Evolutionary conservation across 441 rosid genomes (phyloP), one percentile per base, ranked within the genome.

Genomic region (Dalechampia spathulata): DNA sequence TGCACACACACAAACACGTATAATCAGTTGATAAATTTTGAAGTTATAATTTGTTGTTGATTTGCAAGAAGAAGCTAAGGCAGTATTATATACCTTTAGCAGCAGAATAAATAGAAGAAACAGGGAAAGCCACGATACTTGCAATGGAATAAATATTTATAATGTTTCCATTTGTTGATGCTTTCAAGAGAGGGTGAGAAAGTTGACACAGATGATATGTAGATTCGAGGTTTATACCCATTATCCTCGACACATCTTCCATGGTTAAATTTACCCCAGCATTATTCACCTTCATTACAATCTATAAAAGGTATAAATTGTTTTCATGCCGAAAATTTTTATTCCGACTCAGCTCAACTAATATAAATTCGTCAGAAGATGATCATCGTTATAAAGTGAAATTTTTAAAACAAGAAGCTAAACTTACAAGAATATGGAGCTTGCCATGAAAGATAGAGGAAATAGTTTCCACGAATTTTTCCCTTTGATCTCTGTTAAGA

Each of bases 61-160:
- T n/a, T n/a, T n/a, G n/a, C n/a, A n/a, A n/a, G n/a, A n/a, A n/a
- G n/a, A n/a, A n/a, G n/a, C n/a, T n/a, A n/a, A n/a, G n/a, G n/a
- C n/a, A n/a, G n/a, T n/a, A n/a, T n/a, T n/a, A n/a, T n/a, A n/a
- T 38, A 79, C 98, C 96, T 83, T 91, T 91, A 37, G 79, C 57
- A 21, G 89, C 78, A 55, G 67, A 82, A 54, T 88, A 88, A 44
- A 84, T 51, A 55, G 90, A 65, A 41, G 88, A 83, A 21, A 55
- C 64, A 16, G 67, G 52, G 34, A 83, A 0, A 55, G 72, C 60
- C 34, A 69, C 38, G 3, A 78, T 15, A 6, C 95, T 91, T 28
- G 70, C 73, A 30, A 83, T 91, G 9, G 98, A 91, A 36, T 96
- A 84, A 44, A 88, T 76, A 75, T 81, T 84, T 46, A 91, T 81